These are phyloP conservation scores for Carex scoparia DNA, from an alignment of 176 grass and related monocot species.

Conservation along the genomic window DNA sequence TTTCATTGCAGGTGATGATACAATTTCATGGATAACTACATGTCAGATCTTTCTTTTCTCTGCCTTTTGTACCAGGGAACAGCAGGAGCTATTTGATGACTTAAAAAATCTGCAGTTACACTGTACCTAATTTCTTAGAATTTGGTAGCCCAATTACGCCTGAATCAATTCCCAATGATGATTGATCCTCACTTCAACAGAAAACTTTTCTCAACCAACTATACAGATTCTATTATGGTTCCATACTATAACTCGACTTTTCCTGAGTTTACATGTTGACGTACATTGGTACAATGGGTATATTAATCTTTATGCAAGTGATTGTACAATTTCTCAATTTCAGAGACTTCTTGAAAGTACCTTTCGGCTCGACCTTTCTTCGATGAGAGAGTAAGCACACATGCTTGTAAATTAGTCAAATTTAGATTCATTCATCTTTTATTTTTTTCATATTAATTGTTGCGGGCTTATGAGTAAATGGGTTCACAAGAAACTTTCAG, in stretches of 20 bases:
- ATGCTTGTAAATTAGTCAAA: background rate
- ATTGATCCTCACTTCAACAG: background rate
- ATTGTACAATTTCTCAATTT: slow-evolving; percentile 9
- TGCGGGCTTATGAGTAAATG: background rate
- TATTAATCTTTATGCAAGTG: background rate
- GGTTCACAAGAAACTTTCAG: background rate
- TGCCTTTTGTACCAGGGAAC: background rate
- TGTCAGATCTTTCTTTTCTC: background rate
- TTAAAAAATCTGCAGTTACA: background rate
- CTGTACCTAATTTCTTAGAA: background rate
- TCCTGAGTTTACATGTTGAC: background rate
- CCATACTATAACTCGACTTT: background rate
- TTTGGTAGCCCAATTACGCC: background rate
- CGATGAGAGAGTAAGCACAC: slow-evolving; percentile 76
- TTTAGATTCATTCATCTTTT: background rate
- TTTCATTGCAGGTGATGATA: slow-evolving; percentile 7
- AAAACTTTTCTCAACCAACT: background rate
- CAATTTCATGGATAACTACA: background rate
- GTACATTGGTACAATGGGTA: background rate
- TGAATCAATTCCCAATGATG: background rate
- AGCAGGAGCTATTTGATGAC: background rate
- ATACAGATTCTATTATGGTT: background rate
- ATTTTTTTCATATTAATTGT: background rate
- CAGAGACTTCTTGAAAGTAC: slow-evolving; percentile 90
- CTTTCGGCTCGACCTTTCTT: slow-evolving; percentile 68